These are phyloP conservation scores for Favolaschia claudopus DNA, from an alignment of 768 basidiomycete species.

Conservation along the genomic window DNA sequence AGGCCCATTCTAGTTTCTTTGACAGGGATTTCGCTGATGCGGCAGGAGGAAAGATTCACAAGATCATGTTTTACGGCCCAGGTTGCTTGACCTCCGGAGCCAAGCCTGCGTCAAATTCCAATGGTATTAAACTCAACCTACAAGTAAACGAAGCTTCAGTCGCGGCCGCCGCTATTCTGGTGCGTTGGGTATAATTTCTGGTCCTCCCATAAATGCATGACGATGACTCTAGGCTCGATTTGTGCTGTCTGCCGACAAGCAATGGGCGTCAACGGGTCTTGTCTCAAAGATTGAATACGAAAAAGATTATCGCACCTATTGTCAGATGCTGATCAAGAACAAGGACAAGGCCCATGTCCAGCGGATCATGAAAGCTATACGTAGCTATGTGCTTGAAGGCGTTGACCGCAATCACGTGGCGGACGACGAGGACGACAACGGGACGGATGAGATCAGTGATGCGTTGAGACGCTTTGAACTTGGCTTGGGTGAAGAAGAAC, in stretches of 20 bases:
- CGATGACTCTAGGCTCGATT: neutral
- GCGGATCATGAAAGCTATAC: neutral
- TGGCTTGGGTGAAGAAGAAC: too few relatives aligned
- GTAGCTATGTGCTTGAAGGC: too few relatives aligned
- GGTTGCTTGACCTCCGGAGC: neutral
- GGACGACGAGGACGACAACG: too few relatives aligned
- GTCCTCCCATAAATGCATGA: too few relatives aligned
- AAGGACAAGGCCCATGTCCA: neutral
- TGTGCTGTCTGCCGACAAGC: neutral
- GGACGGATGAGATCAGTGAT: too few relatives aligned
- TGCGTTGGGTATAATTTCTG: too few relatives aligned
- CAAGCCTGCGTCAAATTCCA: neutral
- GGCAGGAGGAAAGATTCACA: neutral
- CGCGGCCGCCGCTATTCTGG: too few relatives aligned
- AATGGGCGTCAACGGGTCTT: neutral
- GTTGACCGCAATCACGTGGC: too few relatives aligned
- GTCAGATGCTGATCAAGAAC: neutral
- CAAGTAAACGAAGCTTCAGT: too few relatives aligned
- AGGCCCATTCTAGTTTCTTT: neutral
- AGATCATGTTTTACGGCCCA: neutral
- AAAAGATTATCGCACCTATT: neutral
- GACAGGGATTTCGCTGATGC: neutral
- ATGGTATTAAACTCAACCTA: neutral
- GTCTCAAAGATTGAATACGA: neutral
- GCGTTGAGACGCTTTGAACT: too few relatives aligned